phyloP scores from a whole-genome alignment of 1,284 basidiomycete species.

The Irpex rosettiformis region DNA sequence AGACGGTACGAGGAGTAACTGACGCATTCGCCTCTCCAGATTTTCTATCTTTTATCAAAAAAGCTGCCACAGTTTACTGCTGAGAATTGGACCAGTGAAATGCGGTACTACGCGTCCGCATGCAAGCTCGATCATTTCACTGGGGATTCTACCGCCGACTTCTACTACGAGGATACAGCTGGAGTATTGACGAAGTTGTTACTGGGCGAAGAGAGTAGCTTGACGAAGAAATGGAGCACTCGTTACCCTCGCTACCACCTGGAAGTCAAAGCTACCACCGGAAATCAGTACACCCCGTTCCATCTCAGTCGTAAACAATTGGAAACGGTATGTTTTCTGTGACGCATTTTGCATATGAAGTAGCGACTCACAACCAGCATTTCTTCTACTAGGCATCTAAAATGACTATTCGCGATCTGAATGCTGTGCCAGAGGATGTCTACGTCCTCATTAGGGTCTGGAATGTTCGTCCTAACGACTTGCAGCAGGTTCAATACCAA shows the following conservation, averaged over 20 bases:
- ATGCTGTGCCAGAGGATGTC: background rate
- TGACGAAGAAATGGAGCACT: background rate
- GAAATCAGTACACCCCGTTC: background rate
- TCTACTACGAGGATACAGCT: background rate
- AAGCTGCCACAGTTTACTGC: background rate
- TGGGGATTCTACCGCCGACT: background rate
- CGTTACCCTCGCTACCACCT: background rate
- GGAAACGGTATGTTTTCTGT: background rate
- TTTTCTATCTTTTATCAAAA: too few species aligned
- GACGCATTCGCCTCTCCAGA: too few species aligned
- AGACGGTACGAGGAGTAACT: too few species aligned
- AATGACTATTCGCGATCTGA: background rate
- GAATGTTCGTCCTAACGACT: background rate
- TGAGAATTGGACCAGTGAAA: background rate
- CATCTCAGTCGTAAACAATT: background rate
- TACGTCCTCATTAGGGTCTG: background rate
- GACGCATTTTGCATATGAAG: background rate
- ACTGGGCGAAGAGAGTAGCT: background rate
- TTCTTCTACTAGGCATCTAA: background rate
- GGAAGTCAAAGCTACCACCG: background rate
- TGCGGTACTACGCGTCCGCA: background rate
- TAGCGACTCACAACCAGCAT: too few species aligned
- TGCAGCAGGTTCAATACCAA: background rate
- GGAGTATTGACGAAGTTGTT: background rate
- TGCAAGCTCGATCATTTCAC: background rate